phyloP scores from a whole-genome alignment of 2,329 filamentous ascomycete species.

The Diplodia sapinea region DNA sequence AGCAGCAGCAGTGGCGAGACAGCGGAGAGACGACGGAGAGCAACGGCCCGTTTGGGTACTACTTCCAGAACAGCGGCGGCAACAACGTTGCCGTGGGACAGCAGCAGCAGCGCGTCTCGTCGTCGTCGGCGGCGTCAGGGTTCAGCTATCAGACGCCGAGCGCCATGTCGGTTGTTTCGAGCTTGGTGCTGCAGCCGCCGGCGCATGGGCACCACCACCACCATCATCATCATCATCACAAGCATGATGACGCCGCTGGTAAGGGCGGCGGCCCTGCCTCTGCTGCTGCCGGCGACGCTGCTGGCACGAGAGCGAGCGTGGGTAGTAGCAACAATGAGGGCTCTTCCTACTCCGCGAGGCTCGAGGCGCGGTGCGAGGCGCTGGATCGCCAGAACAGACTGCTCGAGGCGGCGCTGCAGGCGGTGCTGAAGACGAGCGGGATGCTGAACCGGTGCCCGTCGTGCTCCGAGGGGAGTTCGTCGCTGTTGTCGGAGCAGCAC shows the following conservation, averaged over 20 bases:
- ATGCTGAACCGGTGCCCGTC: slow-evolving; percentile 39
- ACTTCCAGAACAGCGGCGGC: background rate
- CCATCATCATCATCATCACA: background rate
- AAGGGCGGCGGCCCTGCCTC: background rate
- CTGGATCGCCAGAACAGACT: slow-evolving; percentile 49
- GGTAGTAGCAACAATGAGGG: background rate
- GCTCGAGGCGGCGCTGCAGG: slow-evolving; percentile 49
- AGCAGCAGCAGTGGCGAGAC: background rate
- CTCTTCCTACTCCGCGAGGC: slow-evolving; percentile 29
- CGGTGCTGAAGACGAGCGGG: slow-evolving; percentile 43
- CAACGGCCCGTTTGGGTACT: background rate
- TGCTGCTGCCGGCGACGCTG: background rate
- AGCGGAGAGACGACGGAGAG: background rate
- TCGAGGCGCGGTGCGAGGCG: slow-evolving; percentile 45
- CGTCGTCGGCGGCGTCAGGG: background rate
- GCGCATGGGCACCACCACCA: background rate
- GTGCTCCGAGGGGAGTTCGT: background rate
- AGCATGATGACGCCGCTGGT: background rate
- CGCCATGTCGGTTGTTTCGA: slow-evolving; percentile 28
- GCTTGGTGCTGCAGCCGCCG: background rate
- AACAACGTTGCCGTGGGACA: too few species aligned
- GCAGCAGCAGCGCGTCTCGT: background rate
- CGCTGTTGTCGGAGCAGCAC: background rate
- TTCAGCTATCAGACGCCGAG: slow-evolving; percentile 21
- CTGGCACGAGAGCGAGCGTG: background rate